Evolutionary conservation across 495 filamentous ascomycete genomes (phyloP).

Genomic region (Bombardia bombarda): DNA sequence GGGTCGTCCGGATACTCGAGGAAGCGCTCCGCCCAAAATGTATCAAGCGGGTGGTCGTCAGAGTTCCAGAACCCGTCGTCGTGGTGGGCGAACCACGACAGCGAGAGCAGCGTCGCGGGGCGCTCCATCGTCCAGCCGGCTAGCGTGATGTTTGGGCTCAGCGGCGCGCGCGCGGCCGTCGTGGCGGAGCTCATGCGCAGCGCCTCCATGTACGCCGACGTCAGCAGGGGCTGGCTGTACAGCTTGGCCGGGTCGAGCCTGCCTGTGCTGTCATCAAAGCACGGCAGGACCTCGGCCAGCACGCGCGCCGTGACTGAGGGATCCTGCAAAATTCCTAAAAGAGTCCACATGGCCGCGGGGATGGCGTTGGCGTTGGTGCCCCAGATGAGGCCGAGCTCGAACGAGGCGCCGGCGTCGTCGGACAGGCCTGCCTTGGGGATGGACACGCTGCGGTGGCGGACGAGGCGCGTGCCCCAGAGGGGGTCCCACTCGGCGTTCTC

Average conservation of each 20-base stretch:
- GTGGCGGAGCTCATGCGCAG: slow-evolving; percentile 13
- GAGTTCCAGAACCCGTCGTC: slow-evolving; percentile 21
- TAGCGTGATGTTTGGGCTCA: slow-evolving; percentile 11
- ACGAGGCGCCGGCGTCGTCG: slow-evolving; percentile 2
- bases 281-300: slow-evolving; percentile 5
- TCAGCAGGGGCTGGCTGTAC: slow-evolving; percentile 13
- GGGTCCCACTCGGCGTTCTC: slow-evolving; percentile 17
- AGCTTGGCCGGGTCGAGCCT: slow-evolving; percentile 9
- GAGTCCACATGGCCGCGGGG: slow-evolving; percentile 14
- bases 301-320: slow-evolving; percentile 6
- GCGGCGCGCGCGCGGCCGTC: slow-evolving; percentile 10
- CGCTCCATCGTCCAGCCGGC: slow-evolving; percentile 13
- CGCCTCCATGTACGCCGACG: slow-evolving; percentile 15
- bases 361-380: slow-evolving; percentile 19
- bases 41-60: slow-evolving; percentile 19
- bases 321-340: slow-evolving; percentile 7
- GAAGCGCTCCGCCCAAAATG: slow-evolving; percentile 35
- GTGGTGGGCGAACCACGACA: slow-evolving; percentile 13
- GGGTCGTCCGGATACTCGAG: slow-evolving; percentile 27
- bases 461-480: slow-evolving; percentile 13
- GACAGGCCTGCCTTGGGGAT: slow-evolving; percentile 5
- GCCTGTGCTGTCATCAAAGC: slow-evolving; percentile 1
- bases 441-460: slow-evolving; percentile 8
- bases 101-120: slow-evolving; percentile 12
- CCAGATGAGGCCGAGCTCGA: slow-evolving; percentile 19